Evolutionary conservation across 495 filamentous ascomycete species (phyloP).

Genomic region (Gamarada debralockiae): DNA sequence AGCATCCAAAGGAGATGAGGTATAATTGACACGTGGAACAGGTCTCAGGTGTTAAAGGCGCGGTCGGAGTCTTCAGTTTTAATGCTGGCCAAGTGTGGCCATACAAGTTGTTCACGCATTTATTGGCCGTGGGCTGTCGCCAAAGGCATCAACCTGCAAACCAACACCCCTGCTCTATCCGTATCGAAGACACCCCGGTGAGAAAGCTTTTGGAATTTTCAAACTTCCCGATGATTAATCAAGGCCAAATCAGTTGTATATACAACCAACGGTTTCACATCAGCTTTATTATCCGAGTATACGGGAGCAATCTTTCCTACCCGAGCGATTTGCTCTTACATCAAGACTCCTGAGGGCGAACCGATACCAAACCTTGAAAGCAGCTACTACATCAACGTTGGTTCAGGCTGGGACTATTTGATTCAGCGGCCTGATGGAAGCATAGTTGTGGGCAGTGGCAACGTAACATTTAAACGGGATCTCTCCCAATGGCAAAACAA

Average conservation of each 20-base stretch:
- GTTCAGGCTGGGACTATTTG: constrained; percentile 12
- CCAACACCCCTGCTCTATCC: constrained; percentile 25
- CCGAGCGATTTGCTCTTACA: constrained; percentile 27
- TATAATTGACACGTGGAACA: background rate
- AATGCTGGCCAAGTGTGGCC: constrained; percentile 36
- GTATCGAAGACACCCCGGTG: constrained; percentile 7
- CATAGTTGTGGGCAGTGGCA: constrained; percentile 37
- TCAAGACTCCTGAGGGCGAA: constrained; percentile 2
- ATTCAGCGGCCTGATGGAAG: constrained; percentile 24
- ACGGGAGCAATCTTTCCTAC: constrained; percentile 39
- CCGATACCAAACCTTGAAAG: background rate
- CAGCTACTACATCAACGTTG: background rate
- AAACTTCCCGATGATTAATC: constrained; percentile 33
- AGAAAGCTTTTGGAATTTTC: background rate
- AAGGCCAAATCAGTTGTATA: constrained; percentile 40
- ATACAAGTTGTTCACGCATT: constrained; percentile 25
- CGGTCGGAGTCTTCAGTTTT: background rate
- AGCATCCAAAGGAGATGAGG: too few species aligned
- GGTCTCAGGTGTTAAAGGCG: constrained; percentile 10
- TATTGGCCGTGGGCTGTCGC: background rate
- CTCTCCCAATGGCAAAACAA: constrained; percentile 38
- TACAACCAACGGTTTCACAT: constrained; percentile 43
- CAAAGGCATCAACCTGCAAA: constrained; percentile 28
- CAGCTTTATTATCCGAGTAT: constrained; percentile 42
- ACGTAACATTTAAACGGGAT: constrained; percentile 30